Evolutionary conservation across 495 filamentous ascomycete genomes (phyloP).

Genomic region (Annulohypoxylon bovei): DNA sequence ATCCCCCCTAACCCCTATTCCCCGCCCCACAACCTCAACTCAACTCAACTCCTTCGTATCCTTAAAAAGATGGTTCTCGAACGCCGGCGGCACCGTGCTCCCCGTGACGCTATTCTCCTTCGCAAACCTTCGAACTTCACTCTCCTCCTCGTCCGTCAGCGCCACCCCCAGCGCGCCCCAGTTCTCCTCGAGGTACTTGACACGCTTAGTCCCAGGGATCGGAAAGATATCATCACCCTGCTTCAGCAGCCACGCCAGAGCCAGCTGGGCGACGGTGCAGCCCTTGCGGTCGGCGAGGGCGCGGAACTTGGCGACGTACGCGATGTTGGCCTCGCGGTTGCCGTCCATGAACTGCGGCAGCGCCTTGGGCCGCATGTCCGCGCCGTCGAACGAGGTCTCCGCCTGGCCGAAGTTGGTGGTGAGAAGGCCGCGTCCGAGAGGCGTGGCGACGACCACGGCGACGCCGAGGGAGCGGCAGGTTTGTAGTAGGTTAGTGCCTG

Average conservation of each 20-base stretch:
- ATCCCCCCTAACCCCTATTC: background rate
- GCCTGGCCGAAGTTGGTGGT: conserved; percentile 33
- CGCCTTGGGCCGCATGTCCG: conserved; percentile 42
- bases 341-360: conserved; percentile 61
- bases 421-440: conserved; percentile 59
- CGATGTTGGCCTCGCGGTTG: conserved; percentile 61
- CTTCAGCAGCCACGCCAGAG: conserved; percentile 63
- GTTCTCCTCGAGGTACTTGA: conserved; percentile 68
- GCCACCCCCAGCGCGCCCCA: conserved; percentile 55
- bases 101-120: conserved; percentile 54
- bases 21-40: background rate
- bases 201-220: conserved; percentile 67
- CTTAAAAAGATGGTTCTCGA: conserved; percentile 5
- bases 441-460: conserved; percentile 59
- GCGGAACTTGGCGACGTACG: conserved; percentile 52
- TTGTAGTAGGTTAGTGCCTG: conserved; percentile 56
- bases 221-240: conserved; percentile 66
- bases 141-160: conserved; percentile 61
- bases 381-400: conserved; percentile 33
- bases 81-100: conserved; percentile 7
- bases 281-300: conserved; percentile 60
- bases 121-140: conserved; percentile 55
- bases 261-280: conserved; percentile 55
- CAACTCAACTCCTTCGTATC: conserved; percentile 36
- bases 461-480: conserved; percentile 71